These are phyloP conservation scores for Claviceps arundinis DNA, from an alignment of 2,329 filamentous ascomycete genomes.

Conservation along the genomic window DNA sequence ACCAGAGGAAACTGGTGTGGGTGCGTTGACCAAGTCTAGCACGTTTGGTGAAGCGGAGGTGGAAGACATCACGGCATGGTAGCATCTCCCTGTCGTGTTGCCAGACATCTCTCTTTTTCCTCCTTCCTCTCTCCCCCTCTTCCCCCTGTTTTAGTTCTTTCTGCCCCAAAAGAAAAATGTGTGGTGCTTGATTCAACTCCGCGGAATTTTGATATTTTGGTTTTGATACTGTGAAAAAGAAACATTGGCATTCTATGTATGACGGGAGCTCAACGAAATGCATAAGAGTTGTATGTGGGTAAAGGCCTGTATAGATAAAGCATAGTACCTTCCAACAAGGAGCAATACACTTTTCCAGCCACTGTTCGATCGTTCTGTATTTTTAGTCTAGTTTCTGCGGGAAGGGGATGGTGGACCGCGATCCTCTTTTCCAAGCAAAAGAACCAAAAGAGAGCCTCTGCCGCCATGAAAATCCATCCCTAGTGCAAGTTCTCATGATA, in stretches of 20 bases:
- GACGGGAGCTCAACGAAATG: not conserved
- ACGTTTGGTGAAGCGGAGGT: conserved; percentile 94
- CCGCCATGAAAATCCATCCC: not conserved
- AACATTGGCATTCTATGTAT: not conserved
- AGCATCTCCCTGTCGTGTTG: conserved; percentile 13
- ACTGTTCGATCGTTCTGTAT: not conserved
- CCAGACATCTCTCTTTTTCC: not conserved
- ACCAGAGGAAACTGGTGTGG: conserved; percentile 37
- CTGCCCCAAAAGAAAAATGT: no score
- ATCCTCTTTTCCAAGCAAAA: not conserved
- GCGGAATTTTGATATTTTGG: not conserved
- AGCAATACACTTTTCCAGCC: not conserved
- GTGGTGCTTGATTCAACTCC: not conserved
- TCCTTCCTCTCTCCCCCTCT: not conserved
- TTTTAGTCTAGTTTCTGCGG: no score
- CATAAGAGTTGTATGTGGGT: not conserved
- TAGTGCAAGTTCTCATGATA: not conserved
- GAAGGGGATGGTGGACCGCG: no score
- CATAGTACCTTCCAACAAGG: not conserved
- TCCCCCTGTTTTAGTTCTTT: not conserved
- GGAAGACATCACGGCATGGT: conserved; percentile 94
- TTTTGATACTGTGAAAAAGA: not conserved
- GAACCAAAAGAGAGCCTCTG: no score
- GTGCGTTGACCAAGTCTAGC: conserved; percentile 66
- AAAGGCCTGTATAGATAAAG: not conserved